Base-by-base conservation (phyloP, 2,329 filamentous ascomycete genomes). In the Aspergillus neoniger region DNA sequence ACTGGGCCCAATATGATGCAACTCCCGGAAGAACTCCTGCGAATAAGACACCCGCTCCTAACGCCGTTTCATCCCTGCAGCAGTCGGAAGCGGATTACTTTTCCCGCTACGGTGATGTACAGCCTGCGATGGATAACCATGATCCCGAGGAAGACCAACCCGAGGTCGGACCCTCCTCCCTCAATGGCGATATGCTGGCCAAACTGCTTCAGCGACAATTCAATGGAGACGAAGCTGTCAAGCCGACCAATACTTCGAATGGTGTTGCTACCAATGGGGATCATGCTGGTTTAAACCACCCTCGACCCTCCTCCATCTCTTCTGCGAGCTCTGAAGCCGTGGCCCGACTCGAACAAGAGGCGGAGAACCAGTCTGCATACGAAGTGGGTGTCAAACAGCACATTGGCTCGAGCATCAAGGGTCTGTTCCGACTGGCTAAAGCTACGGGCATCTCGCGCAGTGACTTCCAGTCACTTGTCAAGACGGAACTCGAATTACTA, bases 1-100 rank as follows among this genome's bases (percentile, higher is more conserved):
- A 89, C 72, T 89, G 86, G 86, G 85, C 83, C 4, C 82, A 83
- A 65, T 88, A 89, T 67, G 85, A 87, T 72, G 77, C 79, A 55
- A 85, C 83, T 2, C 83, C 85, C 1, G 79, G 78, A 32, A 71
- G 78, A 52, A 85, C 83, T 12, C 83, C 83, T 9, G 76, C 77
- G 1, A 66, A 69, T 38, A 77, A 79, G 56, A 72, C 67, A 58
- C 74, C 75, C 39, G 75, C 69, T 9, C 68, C 74, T 2, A 69
- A 63, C 55, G 53, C 60, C 5, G 44, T 62, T 17, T 68, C 69
- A n/a, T 69, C 70, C 25, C 55, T 65, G 10, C 63, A 70, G 32
- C 65, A 73, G 6, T 81, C 82, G 14, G 86, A 88, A 61, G 77
- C 82, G 17, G 83, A 85, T 39, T 88, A 88, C 69, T 88, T 85